phyloP scores from a whole-genome alignment of 345 rosid species.

The Rhodamnia rubescens region DNA sequence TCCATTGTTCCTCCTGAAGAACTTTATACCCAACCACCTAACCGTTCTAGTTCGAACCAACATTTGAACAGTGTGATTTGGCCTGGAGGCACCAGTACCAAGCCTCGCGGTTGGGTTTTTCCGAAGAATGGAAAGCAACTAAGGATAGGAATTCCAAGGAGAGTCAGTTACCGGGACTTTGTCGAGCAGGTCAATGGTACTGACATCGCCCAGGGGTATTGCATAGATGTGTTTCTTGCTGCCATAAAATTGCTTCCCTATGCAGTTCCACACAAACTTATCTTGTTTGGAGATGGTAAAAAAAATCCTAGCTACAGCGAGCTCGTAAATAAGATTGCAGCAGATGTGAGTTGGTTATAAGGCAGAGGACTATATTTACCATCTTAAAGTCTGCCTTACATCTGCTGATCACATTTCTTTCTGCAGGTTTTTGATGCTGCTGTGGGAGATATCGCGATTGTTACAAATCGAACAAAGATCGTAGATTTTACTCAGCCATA shows the following conservation, averaged over 20 bases:
- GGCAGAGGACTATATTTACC: neutral
- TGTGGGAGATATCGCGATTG: slow-evolving; percentile 76
- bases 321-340: slow-evolving; percentile 41
- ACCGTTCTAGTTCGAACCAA: slow-evolving; percentile 69
- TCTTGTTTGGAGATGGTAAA: slow-evolving; percentile 72
- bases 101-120: slow-evolving; percentile 92
- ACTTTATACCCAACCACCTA: slow-evolving; percentile 44
- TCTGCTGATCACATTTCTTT: neutral
- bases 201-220: slow-evolving; percentile 55
- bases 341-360: slow-evolving; percentile 43
- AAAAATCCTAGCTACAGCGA: slow-evolving; percentile 63
- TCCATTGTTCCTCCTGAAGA: slow-evolving; percentile 70
- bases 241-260: slow-evolving; percentile 65
- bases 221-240: slow-evolving; percentile 64
- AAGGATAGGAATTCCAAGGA: slow-evolving; percentile 66
- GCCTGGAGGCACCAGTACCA: slow-evolving; percentile 63
- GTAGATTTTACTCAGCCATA: slow-evolving; percentile 91
- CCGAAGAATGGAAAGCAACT: slow-evolving; percentile 68
- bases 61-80: slow-evolving; percentile 49
- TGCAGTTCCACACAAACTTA: slow-evolving; percentile 63
- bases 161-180: slow-evolving; percentile 49
- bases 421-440: slow-evolving; percentile 73
- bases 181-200: slow-evolving; percentile 38
- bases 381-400: neutral
- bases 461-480: slow-evolving; percentile 50